Evolutionary conservation across 164 flowering plant species (phyloP).

Genomic region (Akebia trifoliata): DNA sequence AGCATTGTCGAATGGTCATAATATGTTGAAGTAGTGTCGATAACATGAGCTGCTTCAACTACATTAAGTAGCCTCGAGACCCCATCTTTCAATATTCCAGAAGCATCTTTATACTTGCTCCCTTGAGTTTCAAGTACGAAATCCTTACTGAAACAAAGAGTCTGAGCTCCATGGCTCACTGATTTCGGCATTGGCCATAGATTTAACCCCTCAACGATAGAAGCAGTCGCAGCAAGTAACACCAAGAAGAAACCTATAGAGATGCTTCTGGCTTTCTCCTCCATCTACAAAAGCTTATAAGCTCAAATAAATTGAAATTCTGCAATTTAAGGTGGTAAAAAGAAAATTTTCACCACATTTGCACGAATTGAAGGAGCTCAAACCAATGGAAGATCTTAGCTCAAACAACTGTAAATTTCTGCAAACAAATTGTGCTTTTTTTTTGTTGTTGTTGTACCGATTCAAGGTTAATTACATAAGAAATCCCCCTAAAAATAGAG

Average conservation of each 20-base stretch:
- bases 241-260: constrained; percentile 1
- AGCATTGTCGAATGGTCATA: constrained; percentile 22
- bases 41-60: constrained; percentile 36
- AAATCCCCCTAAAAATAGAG: no score
- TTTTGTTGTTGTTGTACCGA: no score
- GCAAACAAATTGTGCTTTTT: no score
- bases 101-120: constrained; percentile 44
- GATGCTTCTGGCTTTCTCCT: background rate
- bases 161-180: constrained; percentile 35
- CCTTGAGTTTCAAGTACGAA: constrained; percentile 44
- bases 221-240: constrained; percentile 10
- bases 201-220: constrained; percentile 25
- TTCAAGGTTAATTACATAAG: no score
- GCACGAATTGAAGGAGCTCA: no score
- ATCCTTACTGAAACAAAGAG: constrained; percentile 37
- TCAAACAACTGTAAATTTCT: no score
- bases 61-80: constrained; percentile 47
- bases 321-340: no score
- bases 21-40: constrained; percentile 32
- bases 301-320: background rate
- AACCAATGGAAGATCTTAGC: no score
- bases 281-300: constrained; percentile 8
- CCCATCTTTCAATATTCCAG: constrained; percentile 64
- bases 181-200: constrained; percentile 82
- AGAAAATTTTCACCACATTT: no score